phyloP scores from a whole-genome alignment of 2,329 filamentous ascomycete species.

The Cladosporium phlei region DNA sequence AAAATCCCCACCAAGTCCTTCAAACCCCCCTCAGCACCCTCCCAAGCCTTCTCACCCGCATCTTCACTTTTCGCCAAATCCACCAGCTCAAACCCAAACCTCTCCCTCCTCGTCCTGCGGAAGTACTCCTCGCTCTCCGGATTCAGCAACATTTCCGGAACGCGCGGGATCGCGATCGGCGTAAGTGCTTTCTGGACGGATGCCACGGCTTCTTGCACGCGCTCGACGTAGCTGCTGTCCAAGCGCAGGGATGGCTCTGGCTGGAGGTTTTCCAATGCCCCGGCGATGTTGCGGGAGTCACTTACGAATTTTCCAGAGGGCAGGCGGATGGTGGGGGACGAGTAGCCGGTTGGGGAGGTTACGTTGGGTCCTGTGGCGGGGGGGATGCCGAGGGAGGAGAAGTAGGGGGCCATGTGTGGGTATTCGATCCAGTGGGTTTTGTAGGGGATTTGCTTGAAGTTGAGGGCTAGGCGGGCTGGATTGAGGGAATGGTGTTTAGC shows the following conservation, averaged over 20 bases:
- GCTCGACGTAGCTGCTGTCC: constrained; percentile 44
- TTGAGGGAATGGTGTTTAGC: too few species aligned
- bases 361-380: constrained; percentile 41
- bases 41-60: constrained; percentile 50
- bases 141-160: constrained; percentile 51
- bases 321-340: constrained; percentile 53
- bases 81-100: constrained; percentile 50
- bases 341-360: constrained; percentile 44
- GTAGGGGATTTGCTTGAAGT: constrained; percentile 65
- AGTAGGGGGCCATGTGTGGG: constrained; percentile 51
- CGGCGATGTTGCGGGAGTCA: constrained; percentile 60
- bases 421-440: constrained; percentile 67
- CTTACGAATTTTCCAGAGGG: constrained; percentile 57
- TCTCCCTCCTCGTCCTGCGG: constrained; percentile 45
- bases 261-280: constrained; percentile 54
- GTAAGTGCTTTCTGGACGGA: constrained; percentile 37
- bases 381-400: constrained; percentile 49
- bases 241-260: constrained; percentile 57
- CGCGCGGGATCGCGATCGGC: constrained; percentile 43
- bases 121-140: constrained; percentile 53
- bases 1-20: constrained; percentile 42
- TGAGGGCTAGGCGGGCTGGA: constrained; percentile 59
- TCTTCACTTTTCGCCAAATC: constrained; percentile 38
- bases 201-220: constrained; percentile 40
- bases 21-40: constrained; percentile 36